These are phyloP conservation scores for Psilocybe mexicana DNA, from an alignment of 1,284 basidiomycete species.

Conservation along the genomic window DNA sequence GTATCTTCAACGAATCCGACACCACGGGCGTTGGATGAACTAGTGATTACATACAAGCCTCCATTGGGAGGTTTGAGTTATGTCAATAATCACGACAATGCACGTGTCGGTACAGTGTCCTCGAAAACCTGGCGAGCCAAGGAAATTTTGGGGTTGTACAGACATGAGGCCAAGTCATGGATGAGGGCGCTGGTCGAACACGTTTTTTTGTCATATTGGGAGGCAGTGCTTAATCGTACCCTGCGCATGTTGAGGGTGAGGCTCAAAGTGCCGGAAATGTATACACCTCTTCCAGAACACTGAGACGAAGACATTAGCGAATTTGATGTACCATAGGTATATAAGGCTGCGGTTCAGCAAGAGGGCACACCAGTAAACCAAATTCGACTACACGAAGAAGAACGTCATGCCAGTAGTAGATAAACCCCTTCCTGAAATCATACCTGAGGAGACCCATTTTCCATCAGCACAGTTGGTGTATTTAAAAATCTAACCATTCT, in stretches of 20 bases:
- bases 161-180: background rate
- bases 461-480: slow-evolving; percentile 16
- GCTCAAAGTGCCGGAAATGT: background rate
- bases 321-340: background rate
- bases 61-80: no score
- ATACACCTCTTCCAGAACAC: no score
- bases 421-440: slow-evolving; percentile 21
- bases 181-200: background rate
- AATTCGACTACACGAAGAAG: no score
- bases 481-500: background rate
- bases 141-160: background rate
- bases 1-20: no score
- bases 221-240: background rate
- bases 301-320: background rate
- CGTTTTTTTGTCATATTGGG: background rate
- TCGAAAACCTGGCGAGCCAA: background rate
- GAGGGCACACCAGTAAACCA: no score
- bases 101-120: no score
- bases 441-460: slow-evolving; percentile 2
- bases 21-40: no score
- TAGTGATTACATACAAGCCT: no score
- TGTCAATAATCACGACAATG: no score
- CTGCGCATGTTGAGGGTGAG: background rate
- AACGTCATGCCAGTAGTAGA: slow-evolving; percentile 20
- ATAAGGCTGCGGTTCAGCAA: background rate